These are phyloP conservation scores for Neurospora intermedia DNA, from an alignment of 495 filamentous ascomycete species.

Conservation along the genomic window DNA sequence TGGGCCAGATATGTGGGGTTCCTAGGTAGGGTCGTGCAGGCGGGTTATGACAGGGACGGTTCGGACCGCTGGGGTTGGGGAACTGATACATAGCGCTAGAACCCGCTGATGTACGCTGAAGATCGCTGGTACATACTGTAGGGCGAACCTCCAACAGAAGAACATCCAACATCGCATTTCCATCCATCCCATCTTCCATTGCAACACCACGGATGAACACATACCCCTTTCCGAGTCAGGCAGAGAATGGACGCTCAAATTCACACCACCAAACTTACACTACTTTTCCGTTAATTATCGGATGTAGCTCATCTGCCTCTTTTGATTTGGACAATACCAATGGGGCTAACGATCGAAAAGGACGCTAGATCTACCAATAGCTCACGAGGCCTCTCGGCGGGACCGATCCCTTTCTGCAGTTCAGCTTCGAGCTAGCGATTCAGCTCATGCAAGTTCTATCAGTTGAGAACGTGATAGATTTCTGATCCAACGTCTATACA, in stretches of 20 bases:
- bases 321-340: neutral
- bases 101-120: neutral
- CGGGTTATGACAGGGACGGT: too few relatives aligned
- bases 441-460: neutral
- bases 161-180: neutral
- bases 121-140: neutral
- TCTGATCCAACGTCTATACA: neutral
- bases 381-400: neutral
- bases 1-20: neutral
- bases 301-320: neutral
- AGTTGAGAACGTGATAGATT: neutral
- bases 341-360: neutral
- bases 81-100: neutral
- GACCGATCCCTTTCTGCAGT: neutral
- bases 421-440: neutral
- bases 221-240: too few relatives aligned
- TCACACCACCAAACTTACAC: too few relatives aligned
- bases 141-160: neutral
- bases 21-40: too few relatives aligned
- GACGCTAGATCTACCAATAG: neutral
- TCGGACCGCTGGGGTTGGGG: too few relatives aligned
- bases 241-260: too few relatives aligned
- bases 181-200: too few relatives aligned
- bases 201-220: neutral
- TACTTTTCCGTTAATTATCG: too few relatives aligned